Percentiles rank a stretch among this genome's conserved stretches.
These are phyloP conservation scores for Amanita fuliginea DNA, from an alignment of 768 basidiomycete species.

Conservation along the genomic window DNA sequence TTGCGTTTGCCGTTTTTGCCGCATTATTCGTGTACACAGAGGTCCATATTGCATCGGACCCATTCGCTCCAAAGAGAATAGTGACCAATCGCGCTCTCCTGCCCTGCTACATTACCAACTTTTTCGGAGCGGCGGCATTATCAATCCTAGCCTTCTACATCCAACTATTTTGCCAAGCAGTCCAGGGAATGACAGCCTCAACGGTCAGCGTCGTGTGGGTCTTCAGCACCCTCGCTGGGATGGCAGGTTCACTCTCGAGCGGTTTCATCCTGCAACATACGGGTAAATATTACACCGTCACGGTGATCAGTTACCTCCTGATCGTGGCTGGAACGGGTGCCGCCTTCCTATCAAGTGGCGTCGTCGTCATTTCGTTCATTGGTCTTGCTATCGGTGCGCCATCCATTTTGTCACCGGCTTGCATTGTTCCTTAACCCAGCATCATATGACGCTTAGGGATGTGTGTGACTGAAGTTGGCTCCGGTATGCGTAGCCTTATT, in stretches of 20 bases:
- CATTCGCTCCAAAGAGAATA: conserved; percentile 47
- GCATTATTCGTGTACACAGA: conserved; percentile 35
- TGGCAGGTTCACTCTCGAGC: conserved; percentile 37
- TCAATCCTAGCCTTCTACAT: conserved; percentile 41
- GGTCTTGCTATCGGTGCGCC: conserved; percentile 31
- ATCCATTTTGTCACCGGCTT: neutral
- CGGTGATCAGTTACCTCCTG: conserved; percentile 27
- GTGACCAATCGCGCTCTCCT: conserved; percentile 37
- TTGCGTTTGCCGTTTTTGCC: conserved; percentile 21
- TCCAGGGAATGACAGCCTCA: conserved; percentile 33
- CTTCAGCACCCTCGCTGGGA: conserved; percentile 30
- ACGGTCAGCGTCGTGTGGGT: conserved; percentile 43
- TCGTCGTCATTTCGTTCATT: conserved; percentile 21
- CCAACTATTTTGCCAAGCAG: conserved; percentile 50
- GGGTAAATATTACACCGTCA: conserved; percentile 44
- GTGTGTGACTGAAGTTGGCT: conserved; percentile 25
- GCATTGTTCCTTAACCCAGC: neutral
- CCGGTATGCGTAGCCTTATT: conserved; percentile 18
- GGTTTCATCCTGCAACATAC: conserved; percentile 49
- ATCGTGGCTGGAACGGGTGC: conserved; percentile 27
- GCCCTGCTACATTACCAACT: conserved; percentile 45
- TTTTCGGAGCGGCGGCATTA: conserved; percentile 37
- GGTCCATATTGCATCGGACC: conserved; percentile 38
- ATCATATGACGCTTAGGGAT: conserved; percentile 16
- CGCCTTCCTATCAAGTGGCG: conserved; percentile 29